A percentile compares a stretch with the other conserved stretches of the same genome.
Conservation (phyloP, 2,329 filamentous ascomycete genomes). For the Chaetothyriales sp. region DNA sequence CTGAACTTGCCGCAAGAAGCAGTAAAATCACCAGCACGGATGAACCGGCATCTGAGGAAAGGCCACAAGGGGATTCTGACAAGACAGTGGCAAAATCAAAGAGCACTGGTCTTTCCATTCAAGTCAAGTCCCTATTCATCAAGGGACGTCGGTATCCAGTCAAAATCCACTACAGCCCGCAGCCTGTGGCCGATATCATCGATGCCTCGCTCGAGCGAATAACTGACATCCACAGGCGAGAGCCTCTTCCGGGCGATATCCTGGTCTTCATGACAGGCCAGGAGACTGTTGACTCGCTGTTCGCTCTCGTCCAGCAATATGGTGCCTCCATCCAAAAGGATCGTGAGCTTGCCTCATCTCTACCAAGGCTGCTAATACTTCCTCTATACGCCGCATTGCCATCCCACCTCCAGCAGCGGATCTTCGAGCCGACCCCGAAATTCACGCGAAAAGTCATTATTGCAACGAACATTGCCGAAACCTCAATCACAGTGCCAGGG, state of each 20-base stretch:
- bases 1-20: not conserved
- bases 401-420: constrained; percentile 68
- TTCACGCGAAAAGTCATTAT: constrained; percentile 78
- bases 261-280: constrained; percentile 85
- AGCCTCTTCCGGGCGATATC: constrained; percentile 86
- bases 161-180: constrained; percentile 56
- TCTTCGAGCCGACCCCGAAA: constrained; percentile 61
- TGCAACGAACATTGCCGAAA: constrained; percentile 96
- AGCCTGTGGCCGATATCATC: constrained; percentile 64
- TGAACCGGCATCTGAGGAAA: not conserved
- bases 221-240: constrained; percentile 71
- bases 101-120: not conserved
- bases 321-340: constrained; percentile 47
- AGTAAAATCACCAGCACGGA: not conserved
- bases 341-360: constrained; percentile 46
- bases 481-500: constrained; percentile 86
- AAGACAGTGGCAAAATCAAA: constrained; percentile 6
- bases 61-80: constrained; percentile 5
- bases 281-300: constrained; percentile 74
- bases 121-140: constrained; percentile 48
- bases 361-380: constrained; percentile 46
- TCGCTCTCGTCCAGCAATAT: constrained; percentile 68
- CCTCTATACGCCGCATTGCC: constrained; percentile 84
- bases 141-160: constrained; percentile 82
- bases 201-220: constrained; percentile 68